These are phyloP conservation scores for Oryza glaberrima DNA, from an alignment of 176 grass and related monocot genomes.

Conservation along the genomic window DNA sequence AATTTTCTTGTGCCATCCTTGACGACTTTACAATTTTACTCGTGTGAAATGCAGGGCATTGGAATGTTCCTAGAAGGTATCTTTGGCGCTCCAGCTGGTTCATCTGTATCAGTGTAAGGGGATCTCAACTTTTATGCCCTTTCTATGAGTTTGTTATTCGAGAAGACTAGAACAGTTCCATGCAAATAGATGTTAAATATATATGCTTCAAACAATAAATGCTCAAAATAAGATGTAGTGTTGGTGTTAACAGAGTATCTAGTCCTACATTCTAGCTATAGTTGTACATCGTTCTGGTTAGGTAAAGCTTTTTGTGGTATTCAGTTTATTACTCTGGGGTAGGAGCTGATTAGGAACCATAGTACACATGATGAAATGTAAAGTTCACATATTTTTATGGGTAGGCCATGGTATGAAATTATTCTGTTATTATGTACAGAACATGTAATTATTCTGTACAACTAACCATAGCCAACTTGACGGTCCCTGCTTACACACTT, in stretches of 20 bases:
- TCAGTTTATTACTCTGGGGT: neutral
- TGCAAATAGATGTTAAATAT: neutral
- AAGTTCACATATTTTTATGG: neutral
- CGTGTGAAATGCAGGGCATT: conserved; percentile 61
- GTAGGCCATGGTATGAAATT: neutral
- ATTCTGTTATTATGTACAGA: neutral
- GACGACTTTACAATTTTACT: conserved; percentile 19
- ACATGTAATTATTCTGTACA: neutral
- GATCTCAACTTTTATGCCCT: conserved; percentile 14
- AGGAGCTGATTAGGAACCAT: neutral
- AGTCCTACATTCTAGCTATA: neutral
- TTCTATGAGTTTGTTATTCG: neutral
- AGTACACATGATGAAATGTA: neutral
- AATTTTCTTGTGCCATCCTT: conserved; percentile 6
- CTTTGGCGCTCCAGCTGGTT: conserved; percentile 77
- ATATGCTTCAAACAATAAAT: conserved; percentile 3
- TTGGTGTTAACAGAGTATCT: neutral
- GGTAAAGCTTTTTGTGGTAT: neutral
- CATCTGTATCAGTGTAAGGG: conserved; percentile 86
- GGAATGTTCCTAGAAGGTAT: conserved; percentile 93
- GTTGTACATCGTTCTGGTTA: neutral
- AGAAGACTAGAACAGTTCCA: neutral
- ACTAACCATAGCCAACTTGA: neutral
- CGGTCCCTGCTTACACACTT: neutral
- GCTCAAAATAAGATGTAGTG: neutral